A percentile compares a stretch with the other conserved stretches of the same genome.
Evolutionary conservation across 2,329 filamentous ascomycete genomes (phyloP).

Genomic region (Cladophialophora immunda): DNA sequence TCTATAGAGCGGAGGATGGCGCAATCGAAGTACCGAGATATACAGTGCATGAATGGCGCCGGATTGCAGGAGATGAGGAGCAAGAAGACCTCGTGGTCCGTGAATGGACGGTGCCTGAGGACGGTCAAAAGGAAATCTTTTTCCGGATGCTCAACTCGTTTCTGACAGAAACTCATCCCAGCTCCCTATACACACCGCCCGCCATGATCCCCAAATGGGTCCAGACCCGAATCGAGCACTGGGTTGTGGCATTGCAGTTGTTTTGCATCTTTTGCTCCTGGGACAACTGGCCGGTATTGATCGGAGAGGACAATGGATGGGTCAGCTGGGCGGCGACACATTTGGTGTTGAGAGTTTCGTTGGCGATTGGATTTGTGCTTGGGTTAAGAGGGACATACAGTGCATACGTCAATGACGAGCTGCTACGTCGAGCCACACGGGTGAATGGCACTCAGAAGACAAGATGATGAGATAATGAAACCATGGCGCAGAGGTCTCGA

Average conservation of each 20-base stretch:
- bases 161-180: slow-evolving; percentile 32
- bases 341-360: slow-evolving; percentile 18
- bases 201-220: slow-evolving; percentile 12
- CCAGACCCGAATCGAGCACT: slow-evolving; percentile 22
- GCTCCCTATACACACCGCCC: slow-evolving; percentile 22
- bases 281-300: slow-evolving; percentile 34
- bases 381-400: slow-evolving; percentile 29
- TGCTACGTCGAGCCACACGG: background rate
- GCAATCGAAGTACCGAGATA: slow-evolving; percentile 47
- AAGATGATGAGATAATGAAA: background rate
- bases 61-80: slow-evolving; percentile 41
- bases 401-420: slow-evolving; percentile 25
- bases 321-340: slow-evolving; percentile 33
- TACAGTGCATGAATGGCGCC: slow-evolving; percentile 58
- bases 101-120: slow-evolving; percentile 58
- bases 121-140: slow-evolving; percentile 58
- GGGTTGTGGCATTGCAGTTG: slow-evolving; percentile 31
- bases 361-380: slow-evolving; percentile 20
- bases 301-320: slow-evolving; percentile 28
- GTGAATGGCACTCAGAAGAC: slow-evolving; percentile 1
- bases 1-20: slow-evolving; percentile 24
- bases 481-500: too few species aligned
- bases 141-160: slow-evolving; percentile 59
- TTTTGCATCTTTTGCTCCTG: slow-evolving; percentile 31
- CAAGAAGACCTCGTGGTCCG: slow-evolving; percentile 53